Evolutionary conservation across 805 yeast genomes (phyloP).

Genomic region (Sporopachydermia lactativora): DNA sequence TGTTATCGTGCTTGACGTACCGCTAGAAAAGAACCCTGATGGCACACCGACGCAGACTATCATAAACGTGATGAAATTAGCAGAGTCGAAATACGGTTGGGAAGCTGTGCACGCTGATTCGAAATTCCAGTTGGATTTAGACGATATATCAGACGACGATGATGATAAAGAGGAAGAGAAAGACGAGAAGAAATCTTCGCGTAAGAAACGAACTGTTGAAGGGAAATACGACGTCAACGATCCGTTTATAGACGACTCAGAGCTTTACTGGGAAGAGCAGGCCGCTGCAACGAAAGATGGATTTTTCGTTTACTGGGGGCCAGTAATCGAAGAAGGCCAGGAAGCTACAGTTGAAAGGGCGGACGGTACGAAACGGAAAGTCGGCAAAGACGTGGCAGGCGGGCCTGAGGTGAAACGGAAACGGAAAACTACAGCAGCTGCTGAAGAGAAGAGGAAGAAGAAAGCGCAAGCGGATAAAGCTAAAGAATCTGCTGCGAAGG

Average conservation of each 20-base stretch:
- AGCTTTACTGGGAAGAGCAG: conserved; percentile 84
- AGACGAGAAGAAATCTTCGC: conserved; percentile 24
- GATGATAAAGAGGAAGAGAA: conserved; percentile 27
- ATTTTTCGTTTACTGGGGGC: conserved; percentile 90
- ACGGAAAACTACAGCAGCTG: conserved; percentile 18
- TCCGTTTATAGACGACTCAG: conserved; percentile 94
- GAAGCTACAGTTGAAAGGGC: conserved; percentile 31
- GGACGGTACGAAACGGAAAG: conserved; percentile 28
- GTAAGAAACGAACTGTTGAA: conserved; percentile 43
- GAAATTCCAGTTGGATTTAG: conserved; percentile 38
- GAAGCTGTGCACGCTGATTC: conserved; percentile 54
- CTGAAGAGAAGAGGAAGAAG: conserved; percentile 18
- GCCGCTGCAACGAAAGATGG: conserved; percentile 90
- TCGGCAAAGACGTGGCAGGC: background rate
- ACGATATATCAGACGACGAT: conserved; percentile 36
- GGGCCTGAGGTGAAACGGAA: background rate
- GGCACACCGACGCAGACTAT: conserved; percentile 13
- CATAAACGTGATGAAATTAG: conserved; percentile 55
- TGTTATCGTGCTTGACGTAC: background rate
- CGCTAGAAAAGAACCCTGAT: background rate
- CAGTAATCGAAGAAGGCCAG: conserved; percentile 52
- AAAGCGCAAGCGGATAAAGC: conserved; percentile 3
- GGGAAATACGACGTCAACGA: conserved; percentile 89
- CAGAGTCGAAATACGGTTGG: conserved; percentile 81
- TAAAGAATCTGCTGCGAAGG: conserved; percentile 9